Percentiles rank a stretch among this genome's conserved stretches.
Conservation (phyloP, 495 filamentous ascomycete genomes). For the Neurospora africana region DNA sequence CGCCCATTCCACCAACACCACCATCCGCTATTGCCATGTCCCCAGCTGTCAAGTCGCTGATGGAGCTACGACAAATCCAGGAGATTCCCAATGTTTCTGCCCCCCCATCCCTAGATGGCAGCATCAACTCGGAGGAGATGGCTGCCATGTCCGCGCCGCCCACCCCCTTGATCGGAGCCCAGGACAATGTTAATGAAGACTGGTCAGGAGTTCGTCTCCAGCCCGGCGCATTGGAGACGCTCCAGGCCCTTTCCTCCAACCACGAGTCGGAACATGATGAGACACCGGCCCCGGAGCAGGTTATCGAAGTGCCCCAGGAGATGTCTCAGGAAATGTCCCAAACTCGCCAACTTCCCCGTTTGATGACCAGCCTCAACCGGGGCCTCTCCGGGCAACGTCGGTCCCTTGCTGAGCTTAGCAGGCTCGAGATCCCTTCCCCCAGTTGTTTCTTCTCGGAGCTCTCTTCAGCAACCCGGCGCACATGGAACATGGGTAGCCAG, state of each 20-base stretch:
- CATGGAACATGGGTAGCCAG: conserved; percentile 52
- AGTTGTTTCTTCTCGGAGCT: conserved; percentile 86
- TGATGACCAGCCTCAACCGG: conserved; percentile 24
- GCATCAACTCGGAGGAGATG: conserved; percentile 74
- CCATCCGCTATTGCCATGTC: conserved; percentile 69
- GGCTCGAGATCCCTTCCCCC: conserved; percentile 76
- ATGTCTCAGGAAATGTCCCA: conserved; percentile 24
- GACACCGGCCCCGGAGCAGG: conserved; percentile 30
- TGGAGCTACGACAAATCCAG: conserved; percentile 40
- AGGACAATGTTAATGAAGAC: conserved; percentile 38
- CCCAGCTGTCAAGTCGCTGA: conserved; percentile 56
- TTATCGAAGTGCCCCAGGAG: conserved; percentile 37
- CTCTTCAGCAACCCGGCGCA: conserved; percentile 57
- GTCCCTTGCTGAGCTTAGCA: conserved; percentile 47
- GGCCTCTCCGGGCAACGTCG: conserved; percentile 26
- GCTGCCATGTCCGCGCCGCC: conserved; percentile 66
- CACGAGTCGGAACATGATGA: conserved; percentile 37
- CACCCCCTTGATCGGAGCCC: conserved; percentile 60
- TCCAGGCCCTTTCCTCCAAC: conserved; percentile 61
- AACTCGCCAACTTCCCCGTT: conserved; percentile 26
- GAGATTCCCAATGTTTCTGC: conserved; percentile 65
- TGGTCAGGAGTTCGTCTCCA: conserved; percentile 65
- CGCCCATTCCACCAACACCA: conserved; percentile 67
- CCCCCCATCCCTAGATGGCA: conserved; percentile 81
- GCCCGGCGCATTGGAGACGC: conserved; percentile 63